A percentile compares a stretch with the other conserved stretches of the same genome.
These are phyloP conservation scores for Penicillium janthinellum DNA, from an alignment of 2,329 filamentous ascomycete genomes.

Conservation along the genomic window DNA sequence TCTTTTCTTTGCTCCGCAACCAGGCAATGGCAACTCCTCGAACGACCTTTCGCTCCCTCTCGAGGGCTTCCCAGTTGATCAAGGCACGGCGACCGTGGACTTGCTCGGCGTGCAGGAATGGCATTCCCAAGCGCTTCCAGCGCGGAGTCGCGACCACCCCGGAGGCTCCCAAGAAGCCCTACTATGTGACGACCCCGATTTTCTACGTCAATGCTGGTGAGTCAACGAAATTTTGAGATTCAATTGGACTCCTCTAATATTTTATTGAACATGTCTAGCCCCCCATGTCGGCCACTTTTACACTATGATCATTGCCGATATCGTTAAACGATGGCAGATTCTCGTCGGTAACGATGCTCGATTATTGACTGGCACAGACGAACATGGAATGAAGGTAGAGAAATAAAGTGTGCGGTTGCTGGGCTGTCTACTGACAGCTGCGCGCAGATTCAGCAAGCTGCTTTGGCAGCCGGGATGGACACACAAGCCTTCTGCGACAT, in stretches of 20 bases:
- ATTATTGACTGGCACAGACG: slow-evolving; percentile 89
- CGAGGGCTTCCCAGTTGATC: slow-evolving; percentile 34
- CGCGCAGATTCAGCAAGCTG: slow-evolving; percentile 75
- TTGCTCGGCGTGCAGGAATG: slow-evolving; percentile 33
- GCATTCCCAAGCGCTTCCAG: slow-evolving; percentile 20
- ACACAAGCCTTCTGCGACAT: slow-evolving; percentile 87
- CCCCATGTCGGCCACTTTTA: slow-evolving; percentile 96
- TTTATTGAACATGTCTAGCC: slow-evolving; percentile 54
- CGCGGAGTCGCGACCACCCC: slow-evolving; percentile 36
- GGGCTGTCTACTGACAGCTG: slow-evolving; percentile 18
- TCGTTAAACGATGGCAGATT: slow-evolving; percentile 87
- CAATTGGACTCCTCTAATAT: not conserved
- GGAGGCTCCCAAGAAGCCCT: slow-evolving; percentile 66
- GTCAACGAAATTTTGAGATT: slow-evolving; percentile 17
- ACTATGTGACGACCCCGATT: slow-evolving; percentile 94
- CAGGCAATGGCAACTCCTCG: slow-evolving; percentile 33
- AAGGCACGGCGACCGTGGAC: slow-evolving; percentile 31
- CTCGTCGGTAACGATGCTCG: slow-evolving; percentile 71
- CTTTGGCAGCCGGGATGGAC: slow-evolving; percentile 67
- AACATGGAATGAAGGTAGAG: slow-evolving; percentile 85
- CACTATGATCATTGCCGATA: slow-evolving; percentile 85
- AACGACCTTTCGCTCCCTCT: slow-evolving; percentile 33
- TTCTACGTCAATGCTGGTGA: slow-evolving; percentile 97
- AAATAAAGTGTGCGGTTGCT: not conserved
- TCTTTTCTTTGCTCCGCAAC: slow-evolving; percentile 16